A percentile compares a stretch with the other conserved stretches of the same genome.
Conservation (phyloP, 768 basidiomycete species). For the Kwoniella sp. region DNA sequence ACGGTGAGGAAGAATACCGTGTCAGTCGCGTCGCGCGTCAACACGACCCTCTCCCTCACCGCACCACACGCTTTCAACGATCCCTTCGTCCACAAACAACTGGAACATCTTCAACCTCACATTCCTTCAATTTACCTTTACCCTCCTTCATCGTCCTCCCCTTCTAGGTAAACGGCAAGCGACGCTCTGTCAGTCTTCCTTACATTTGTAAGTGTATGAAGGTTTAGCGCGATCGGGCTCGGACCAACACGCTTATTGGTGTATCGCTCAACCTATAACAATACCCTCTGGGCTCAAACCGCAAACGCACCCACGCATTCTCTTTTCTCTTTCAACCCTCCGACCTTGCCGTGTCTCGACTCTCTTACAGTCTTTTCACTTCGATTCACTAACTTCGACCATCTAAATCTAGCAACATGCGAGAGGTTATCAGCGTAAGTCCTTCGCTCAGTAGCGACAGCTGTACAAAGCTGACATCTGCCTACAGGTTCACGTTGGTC, state of each 20-base stretch:
- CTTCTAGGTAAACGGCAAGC: neutral
- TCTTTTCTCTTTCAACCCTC: neutral
- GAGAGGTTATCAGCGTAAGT: constrained; percentile 79
- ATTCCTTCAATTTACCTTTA: constrained; percentile 16
- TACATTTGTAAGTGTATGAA: too few relatives aligned
- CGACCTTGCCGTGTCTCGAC: neutral
- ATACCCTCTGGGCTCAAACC: neutral
- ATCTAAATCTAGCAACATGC: constrained; percentile 37
- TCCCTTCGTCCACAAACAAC: too few relatives aligned
- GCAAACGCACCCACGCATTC: neutral
- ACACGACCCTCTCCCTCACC: too few relatives aligned
- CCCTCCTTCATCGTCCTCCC: neutral
- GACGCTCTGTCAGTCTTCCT: constrained; percentile 7
- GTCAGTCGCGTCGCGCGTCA: too few relatives aligned
- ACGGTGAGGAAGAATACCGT: too few relatives aligned
- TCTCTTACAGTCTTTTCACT: constrained; percentile 4
- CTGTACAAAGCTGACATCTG: constrained; percentile 13
- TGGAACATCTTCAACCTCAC: constrained; percentile 33
- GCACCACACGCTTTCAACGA: too few relatives aligned
- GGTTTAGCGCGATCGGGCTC: neutral
- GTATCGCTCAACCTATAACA: neutral
- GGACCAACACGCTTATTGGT: constrained; percentile 3
- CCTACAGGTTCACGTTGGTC: constrained; percentile 71
- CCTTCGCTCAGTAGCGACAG: neutral
- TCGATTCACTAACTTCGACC: constrained; percentile 1